These are phyloP conservation scores for Pythium dissimile DNA, from an alignment of 352 stramenopile species.

Conservation along the genomic window DNA sequence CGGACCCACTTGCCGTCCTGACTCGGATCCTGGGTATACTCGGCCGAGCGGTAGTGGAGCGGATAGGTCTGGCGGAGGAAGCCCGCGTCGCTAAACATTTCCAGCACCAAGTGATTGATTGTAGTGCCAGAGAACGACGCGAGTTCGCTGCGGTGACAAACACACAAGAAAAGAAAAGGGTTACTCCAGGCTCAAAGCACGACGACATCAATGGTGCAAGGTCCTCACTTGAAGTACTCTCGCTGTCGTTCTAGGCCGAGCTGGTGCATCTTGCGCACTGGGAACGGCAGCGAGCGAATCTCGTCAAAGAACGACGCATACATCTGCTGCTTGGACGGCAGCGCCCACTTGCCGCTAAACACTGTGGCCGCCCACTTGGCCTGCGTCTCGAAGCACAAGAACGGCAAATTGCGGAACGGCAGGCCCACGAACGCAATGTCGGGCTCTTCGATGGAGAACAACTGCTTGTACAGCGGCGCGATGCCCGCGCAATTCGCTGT, in stretches of 20 bases:
- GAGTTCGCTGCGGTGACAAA: constrained; percentile 17
- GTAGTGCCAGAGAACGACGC: constrained; percentile 24
- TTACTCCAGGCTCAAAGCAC: too few species aligned
- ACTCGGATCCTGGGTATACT: constrained; percentile 41
- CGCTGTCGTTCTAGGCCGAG: constrained; percentile 35
- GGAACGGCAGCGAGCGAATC: constrained; percentile 33
- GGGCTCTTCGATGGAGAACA: constrained; percentile 76
- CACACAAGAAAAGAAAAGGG: neutral
- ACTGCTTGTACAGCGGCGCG: constrained; percentile 70
- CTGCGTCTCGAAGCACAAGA: constrained; percentile 79
- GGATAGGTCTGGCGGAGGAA: constrained; percentile 55
- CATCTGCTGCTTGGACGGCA: constrained; percentile 70
- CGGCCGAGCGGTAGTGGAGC: constrained; percentile 55
- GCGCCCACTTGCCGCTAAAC: constrained; percentile 31
- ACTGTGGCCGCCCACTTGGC: constrained; percentile 62
- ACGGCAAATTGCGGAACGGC: constrained; percentile 76
- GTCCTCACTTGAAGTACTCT: constrained; percentile 19
- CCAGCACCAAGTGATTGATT: constrained; percentile 42
- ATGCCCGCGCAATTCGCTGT: constrained; percentile 35
- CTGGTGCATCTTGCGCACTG: constrained; percentile 65
- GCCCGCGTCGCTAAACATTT: constrained; percentile 65
- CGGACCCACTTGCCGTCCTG: constrained; percentile 19
- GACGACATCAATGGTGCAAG: neutral
- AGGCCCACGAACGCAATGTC: constrained; percentile 70
- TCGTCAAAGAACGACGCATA: constrained; percentile 57